These are phyloP conservation scores for Poterioochromonas sp. DNA, from an alignment of 352 stramenopile genomes.

Conservation along the genomic window DNA sequence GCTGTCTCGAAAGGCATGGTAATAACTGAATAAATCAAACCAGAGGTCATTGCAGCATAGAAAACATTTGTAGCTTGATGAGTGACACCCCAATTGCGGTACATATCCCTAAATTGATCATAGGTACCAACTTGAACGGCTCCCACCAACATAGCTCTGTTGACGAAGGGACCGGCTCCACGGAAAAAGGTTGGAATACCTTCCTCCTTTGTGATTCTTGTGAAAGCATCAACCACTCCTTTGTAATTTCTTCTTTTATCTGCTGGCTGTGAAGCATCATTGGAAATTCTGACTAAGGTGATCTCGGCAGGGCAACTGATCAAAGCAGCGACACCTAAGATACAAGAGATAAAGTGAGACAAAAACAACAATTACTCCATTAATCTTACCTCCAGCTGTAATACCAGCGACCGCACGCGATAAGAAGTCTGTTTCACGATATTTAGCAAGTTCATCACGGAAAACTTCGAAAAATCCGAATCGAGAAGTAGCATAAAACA, in stretches of 20 bases:
- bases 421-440: slow-evolving; percentile 57
- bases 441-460: slow-evolving; percentile 55
- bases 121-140: slow-evolving; percentile 63
- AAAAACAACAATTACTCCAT: background rate
- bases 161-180: slow-evolving; percentile 47
- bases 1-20: slow-evolving; percentile 62
- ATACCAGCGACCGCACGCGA: slow-evolving; percentile 31
- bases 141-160: slow-evolving; percentile 52
- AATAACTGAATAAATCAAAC: slow-evolving; percentile 61
- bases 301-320: slow-evolving; percentile 53
- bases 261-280: slow-evolving; percentile 47
- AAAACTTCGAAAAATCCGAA: slow-evolving; percentile 63
- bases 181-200: slow-evolving; percentile 48
- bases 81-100: slow-evolving; percentile 48
- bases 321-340: slow-evolving; percentile 38
- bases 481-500: slow-evolving; percentile 59
- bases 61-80: slow-evolving; percentile 50
- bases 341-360: too few relatives aligned
- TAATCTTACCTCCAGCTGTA: background rate
- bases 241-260: slow-evolving; percentile 48
- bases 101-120: slow-evolving; percentile 63
- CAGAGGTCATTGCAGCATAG: slow-evolving; percentile 51
- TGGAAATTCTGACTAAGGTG: slow-evolving; percentile 48
- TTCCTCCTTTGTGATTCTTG: slow-evolving; percentile 48
- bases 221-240: slow-evolving; percentile 42